Conservation (phyloP, 192 early-diverging fungal genomes). For the Rhizophagus prolifer region DNA sequence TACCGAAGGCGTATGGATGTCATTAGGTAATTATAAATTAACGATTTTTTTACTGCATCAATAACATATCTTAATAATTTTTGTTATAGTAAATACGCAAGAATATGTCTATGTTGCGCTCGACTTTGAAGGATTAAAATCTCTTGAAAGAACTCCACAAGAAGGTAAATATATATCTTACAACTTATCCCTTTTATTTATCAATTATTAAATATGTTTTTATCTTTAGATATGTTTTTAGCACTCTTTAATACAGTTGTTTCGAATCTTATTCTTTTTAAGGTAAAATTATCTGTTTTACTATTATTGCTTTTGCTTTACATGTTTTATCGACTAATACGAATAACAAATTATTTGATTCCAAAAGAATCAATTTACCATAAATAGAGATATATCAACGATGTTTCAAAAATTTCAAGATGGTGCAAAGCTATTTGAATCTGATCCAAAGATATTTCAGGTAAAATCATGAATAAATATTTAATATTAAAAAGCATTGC, state of each 20-base stretch:
- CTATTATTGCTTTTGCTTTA: background rate
- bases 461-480: background rate
- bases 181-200: no score
- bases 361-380: constrained; percentile 23
- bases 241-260: constrained; percentile 9
- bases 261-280: constrained; percentile 4
- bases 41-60: no score
- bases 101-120: no score
- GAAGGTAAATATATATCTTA: constrained; percentile 1
- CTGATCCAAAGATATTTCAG: constrained; percentile 15
- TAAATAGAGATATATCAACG: no score
- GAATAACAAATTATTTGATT: no score
- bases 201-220: no score
- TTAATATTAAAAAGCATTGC: background rate
- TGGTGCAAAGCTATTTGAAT: background rate
- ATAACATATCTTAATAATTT: background rate
- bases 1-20: constrained; percentile 32
- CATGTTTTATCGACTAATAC: background rate
- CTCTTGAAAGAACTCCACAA: constrained; percentile 28
- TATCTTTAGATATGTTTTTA: background rate
- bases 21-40: constrained; percentile 7
- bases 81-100: background rate
- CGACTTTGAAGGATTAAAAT: constrained; percentile 27
- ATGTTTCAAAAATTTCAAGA: no score
- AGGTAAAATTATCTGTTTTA: background rate